phyloP scores from a whole-genome alignment of 305 asterid species.

The Petunia hybrid region DNA sequence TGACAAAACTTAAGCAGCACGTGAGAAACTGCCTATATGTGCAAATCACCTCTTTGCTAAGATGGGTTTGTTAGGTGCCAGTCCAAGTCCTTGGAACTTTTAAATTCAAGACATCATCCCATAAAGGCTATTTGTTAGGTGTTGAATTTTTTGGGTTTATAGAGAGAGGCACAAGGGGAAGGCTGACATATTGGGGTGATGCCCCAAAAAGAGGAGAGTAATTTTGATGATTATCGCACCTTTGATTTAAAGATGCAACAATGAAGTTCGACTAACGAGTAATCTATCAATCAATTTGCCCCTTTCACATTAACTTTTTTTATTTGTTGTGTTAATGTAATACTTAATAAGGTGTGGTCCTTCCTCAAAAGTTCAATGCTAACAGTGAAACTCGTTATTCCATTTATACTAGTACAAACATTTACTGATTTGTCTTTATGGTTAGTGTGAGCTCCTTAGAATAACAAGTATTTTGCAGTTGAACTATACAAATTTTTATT shows the following conservation, averaged over 20 bases:
- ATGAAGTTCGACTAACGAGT: too few relatives aligned
- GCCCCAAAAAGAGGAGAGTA: background rate
- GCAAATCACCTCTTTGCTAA: too few relatives aligned
- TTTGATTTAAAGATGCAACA: background rate
- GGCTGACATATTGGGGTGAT: too few relatives aligned
- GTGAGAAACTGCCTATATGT: too few relatives aligned
- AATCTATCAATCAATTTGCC: background rate
- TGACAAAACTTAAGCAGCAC: too few relatives aligned
- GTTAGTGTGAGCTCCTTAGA: background rate
- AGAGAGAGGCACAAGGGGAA: background rate
- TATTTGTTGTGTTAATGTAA: too few relatives aligned
- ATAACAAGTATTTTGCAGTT: background rate
- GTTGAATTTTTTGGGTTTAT: background rate
- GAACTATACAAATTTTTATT: background rate
- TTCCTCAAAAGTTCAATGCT: background rate
- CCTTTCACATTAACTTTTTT: background rate
- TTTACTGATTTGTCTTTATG: background rate
- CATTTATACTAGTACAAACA: background rate
- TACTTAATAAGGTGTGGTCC: too few relatives aligned
- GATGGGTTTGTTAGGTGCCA: background rate
- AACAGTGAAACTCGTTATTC: background rate
- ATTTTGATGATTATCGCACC: background rate
- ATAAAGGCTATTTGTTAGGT: too few relatives aligned
- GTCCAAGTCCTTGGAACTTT: too few relatives aligned
- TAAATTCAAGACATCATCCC: too few relatives aligned